Base-by-base conservation (phyloP, 1,284 basidiomycete species). In the Microbotryomycetes sp. region DNA sequence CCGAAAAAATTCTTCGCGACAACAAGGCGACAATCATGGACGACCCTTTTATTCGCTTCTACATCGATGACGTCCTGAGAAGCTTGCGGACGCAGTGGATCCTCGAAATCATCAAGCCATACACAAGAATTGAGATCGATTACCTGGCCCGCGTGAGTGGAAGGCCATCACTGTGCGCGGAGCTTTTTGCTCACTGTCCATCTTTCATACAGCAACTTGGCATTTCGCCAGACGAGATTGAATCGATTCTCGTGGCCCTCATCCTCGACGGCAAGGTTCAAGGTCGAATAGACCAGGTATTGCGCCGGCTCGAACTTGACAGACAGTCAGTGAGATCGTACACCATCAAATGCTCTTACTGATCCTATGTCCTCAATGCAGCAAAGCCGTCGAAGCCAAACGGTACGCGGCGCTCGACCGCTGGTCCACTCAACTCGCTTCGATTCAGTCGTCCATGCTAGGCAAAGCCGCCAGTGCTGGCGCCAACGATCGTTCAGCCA, bases 31-130 rank as follows among this genome's bases (percentile, higher is more conserved):
- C 93, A 0, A 97, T 97, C 74, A 92, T 94, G 84, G 89, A 89
- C 65, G 94, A 98, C 73, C 75, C 83, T 0, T 98, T 98, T 78
- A 97, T 98, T 74, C 83, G 85, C 46, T 82, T 81, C 23, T 96
- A 97, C 77, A 96, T 98, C 60, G 91, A 92, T 65, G 96, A 98
- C 74, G 85, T 98, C 13, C 81, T 98, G 54, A 86, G 88, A 48
- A 93, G 90, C 71, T 78, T 98, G 54, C 83, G 94, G 4, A 97
- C 93, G 0, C 91, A 94, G 72, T 98, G 97, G 75, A 84, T 98
- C 63, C 91, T 97, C 68, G 94, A 97, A 75, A 84, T 97, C 64
- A 93, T 98, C 80, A 93, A 92, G 75, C 92, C 93, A 1, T 98
- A 98, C 76, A 93, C 89, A 1, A 82, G 92, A 35, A 81, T 98